Evolutionary conservation across 495 filamentous ascomycete species (phyloP), one percentile per base, ranked within the genome.

Genomic region (Aspergillus affinis): DNA sequence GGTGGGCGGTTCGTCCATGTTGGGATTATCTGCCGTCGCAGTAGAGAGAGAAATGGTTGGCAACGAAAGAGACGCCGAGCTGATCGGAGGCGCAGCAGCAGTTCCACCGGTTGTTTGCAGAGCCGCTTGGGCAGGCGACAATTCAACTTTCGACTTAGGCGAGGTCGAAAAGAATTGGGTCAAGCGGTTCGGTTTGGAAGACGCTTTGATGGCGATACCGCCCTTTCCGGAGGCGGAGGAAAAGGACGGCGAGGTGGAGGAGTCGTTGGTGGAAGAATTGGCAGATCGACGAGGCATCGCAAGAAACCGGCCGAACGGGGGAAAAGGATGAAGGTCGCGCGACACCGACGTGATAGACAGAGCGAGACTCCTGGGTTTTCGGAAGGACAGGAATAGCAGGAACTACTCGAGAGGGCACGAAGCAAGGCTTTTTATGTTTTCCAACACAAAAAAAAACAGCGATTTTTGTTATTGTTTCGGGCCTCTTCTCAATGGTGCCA

Each of bases 41-140:
- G 91, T 92, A 6, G 93, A 97, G 36, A 98, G 83, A 26, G 89
- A 96, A 61, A 98, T 98, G 50, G 89, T 92, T 36, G 94, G 94
- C 67, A 98, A 76, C 48, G 91, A 92, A 62, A 93, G 73, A 66
- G 86, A 85, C 30, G 91, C 77, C 45, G 87, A 84, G 56, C 84
- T 88, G 64, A 90, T 88, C 54, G 84, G 79, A 45, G 87, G 82
- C 51, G 86, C 81, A 36, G 86, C 77, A 19, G 62, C 65, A 41
- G 78, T 72, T 55, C 79, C 77, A 66, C 81, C 78, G 36, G 83
- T 79, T 65, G 83, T 82, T 65, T 88, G 83, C 4, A 90, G 78
- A 54, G 86, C 79, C 62, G 86, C 75, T 48, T 81, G 76, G 48
- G 78, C 78, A 57, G 78, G 69, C 60, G 75, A 70, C 69, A 71